phyloP scores from a whole-genome alignment of 768 basidiomycete species.

The Trichaptum fuscoviolaceum region DNA sequence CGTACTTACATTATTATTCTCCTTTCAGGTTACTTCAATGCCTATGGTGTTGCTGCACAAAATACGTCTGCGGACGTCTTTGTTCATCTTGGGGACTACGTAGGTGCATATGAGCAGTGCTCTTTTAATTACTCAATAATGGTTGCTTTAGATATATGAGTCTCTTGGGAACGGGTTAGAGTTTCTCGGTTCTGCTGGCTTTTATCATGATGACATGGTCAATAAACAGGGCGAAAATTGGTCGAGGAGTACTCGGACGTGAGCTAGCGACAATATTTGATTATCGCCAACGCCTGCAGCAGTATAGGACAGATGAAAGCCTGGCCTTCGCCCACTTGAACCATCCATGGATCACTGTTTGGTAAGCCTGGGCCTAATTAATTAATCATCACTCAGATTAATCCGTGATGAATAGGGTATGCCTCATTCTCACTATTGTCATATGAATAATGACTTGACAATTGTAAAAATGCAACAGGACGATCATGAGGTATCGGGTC shows the following conservation, averaged over 20 bases:
- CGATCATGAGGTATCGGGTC: conserved; percentile 40
- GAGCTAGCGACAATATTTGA: conserved; percentile 54
- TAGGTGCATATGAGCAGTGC: conserved; percentile 19
- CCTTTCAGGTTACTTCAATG: conserved; percentile 50
- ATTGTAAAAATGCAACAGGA: conserved; percentile 26
- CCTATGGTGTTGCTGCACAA: conserved; percentile 52
- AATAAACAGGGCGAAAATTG: conserved; percentile 36
- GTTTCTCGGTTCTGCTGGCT: background rate
- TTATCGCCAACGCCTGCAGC: conserved; percentile 45
- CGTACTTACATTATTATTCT: background rate
- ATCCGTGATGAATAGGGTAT: background rate
- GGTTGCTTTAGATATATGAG: conserved; percentile 42
- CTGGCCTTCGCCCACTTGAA: conserved; percentile 43
- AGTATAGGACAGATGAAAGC: conserved; percentile 48
- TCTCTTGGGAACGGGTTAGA: conserved; percentile 30
- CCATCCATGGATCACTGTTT: conserved; percentile 52
- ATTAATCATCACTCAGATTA: background rate
- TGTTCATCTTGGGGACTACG: conserved; percentile 56
- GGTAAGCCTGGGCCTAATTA: conserved; percentile 25
- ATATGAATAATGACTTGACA: background rate
- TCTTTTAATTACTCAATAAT: background rate
- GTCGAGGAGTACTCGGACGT: conserved; percentile 43
- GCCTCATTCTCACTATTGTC: background rate
- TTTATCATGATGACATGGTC: background rate
- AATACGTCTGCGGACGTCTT: conserved; percentile 49